Evolutionary conservation across 352 stramenopile genomes (phyloP).

Genomic region (Phytophthora fragariae): DNA sequence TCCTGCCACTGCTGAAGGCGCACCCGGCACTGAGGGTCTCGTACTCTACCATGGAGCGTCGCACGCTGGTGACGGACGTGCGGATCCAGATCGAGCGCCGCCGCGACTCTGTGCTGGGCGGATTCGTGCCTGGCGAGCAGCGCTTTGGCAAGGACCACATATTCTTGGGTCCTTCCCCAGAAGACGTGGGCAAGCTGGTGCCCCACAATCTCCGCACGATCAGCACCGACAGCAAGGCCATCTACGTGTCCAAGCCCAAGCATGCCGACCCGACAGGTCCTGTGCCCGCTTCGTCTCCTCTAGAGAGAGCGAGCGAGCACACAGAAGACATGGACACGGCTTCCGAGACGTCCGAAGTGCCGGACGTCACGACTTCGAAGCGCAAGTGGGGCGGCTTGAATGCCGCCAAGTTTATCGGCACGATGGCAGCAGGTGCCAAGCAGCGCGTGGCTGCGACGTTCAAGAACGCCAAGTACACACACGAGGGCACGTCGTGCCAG

Average conservation of each 20-base stretch:
- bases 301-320: constrained; percentile 39
- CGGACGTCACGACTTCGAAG: constrained; percentile 33
- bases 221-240: constrained; percentile 65
- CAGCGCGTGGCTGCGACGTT: constrained; percentile 75
- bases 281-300: constrained; percentile 25
- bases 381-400: constrained; percentile 69
- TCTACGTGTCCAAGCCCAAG: constrained; percentile 77
- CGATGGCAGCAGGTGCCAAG: constrained; percentile 71
- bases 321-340: constrained; percentile 43
- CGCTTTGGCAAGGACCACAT: constrained; percentile 73
- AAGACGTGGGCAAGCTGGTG: constrained; percentile 79
- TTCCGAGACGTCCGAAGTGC: constrained; percentile 30
- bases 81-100: constrained; percentile 82
- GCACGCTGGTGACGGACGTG: constrained; percentile 80
- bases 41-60: constrained; percentile 74
- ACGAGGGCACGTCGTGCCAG: constrained; percentile 82
- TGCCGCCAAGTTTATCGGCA: constrained; percentile 77
- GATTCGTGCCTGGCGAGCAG: constrained; percentile 60
- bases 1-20: constrained; percentile 78
- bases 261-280: constrained; percentile 30
- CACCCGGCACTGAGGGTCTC: constrained; percentile 72
- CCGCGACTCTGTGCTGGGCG: constrained; percentile 65
- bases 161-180: constrained; percentile 68
- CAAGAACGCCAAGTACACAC: constrained; percentile 70
- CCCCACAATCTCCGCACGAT: constrained; percentile 63